Conservation (phyloP, 2,329 filamentous ascomycete species). For the Mycosphaerella sp. region DNA sequence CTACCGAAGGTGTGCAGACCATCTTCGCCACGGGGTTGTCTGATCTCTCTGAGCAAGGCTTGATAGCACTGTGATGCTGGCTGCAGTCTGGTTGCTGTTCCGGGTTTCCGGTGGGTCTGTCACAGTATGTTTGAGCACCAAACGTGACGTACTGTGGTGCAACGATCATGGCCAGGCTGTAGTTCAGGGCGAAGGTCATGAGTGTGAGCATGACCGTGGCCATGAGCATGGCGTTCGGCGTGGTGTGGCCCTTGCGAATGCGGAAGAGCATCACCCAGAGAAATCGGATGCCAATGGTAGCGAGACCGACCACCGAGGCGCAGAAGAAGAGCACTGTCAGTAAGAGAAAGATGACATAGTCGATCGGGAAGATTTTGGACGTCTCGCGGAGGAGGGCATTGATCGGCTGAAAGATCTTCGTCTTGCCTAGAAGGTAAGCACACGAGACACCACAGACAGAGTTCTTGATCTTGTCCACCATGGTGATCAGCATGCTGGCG, state of each 20-base stretch:
- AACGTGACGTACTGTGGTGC: conserved; percentile 93
- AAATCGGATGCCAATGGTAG: conserved; percentile 85
- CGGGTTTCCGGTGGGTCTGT: conserved; percentile 56
- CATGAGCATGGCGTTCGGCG: conserved; percentile 84
- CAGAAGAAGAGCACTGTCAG: conserved; percentile 82
- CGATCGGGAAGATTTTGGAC: conserved; percentile 78
- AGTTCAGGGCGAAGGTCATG: conserved; percentile 86
- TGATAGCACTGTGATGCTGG: conserved; percentile 62
- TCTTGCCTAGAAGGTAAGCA: conserved; percentile 81
- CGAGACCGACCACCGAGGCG: conserved; percentile 79
- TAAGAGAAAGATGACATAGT: conserved; percentile 83
- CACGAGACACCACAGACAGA: conserved; percentile 85
- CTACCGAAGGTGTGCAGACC: conserved; percentile 85
- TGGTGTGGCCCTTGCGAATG: conserved; percentile 80
- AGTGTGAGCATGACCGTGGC: conserved; percentile 86
- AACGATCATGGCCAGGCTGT: conserved; percentile 85
- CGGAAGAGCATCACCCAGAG: conserved; percentile 91
- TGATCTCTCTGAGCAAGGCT: conserved; percentile 72
- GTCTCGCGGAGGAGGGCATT: conserved; percentile 83
- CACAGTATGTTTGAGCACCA: conserved; percentile 90
- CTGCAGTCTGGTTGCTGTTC: conserved; percentile 70
- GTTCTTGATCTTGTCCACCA: conserved; percentile 93
- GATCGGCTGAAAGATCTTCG: conserved; percentile 90
- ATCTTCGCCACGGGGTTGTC: conserved; percentile 63
- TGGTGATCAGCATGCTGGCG: conserved; percentile 89